Conservation (phyloP, 2,329 filamentous ascomycete genomes). For the Penicillium corylophilum region DNA sequence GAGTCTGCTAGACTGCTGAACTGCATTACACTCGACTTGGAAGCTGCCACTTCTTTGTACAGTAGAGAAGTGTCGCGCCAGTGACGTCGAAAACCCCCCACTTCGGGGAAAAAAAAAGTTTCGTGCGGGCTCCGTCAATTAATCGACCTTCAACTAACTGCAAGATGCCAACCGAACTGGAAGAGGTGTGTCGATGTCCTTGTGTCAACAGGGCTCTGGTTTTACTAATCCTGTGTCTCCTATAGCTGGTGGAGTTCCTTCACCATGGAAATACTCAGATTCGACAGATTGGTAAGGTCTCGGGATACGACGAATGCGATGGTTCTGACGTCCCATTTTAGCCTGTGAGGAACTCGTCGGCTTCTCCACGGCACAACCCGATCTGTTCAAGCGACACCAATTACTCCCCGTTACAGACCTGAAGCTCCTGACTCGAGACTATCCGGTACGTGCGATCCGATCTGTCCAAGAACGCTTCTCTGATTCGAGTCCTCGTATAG, state of each 20-base stretch:
- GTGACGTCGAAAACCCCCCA: slow-evolving; percentile 19
- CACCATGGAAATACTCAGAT: slow-evolving; percentile 90
- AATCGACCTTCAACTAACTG: not conserved
- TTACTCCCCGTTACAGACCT: slow-evolving; percentile 80
- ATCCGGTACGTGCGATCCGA: slow-evolving; percentile 59
- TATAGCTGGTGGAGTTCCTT: slow-evolving; percentile 73
- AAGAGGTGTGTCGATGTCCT: slow-evolving; percentile 58
- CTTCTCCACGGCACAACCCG: slow-evolving; percentile 72
- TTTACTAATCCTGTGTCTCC: not conserved
- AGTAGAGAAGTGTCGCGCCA: not conserved
- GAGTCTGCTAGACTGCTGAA: no score
- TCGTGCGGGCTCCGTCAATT: slow-evolving; percentile 1
- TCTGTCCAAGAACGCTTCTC: slow-evolving; percentile 1
- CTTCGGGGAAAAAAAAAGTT: slow-evolving; percentile 18
- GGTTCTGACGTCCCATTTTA: slow-evolving; percentile 27
- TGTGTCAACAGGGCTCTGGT: not conserved
- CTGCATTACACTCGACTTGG: not conserved
- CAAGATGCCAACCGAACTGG: slow-evolving; percentile 71
- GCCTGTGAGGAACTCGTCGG: slow-evolving; percentile 85
- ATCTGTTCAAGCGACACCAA: slow-evolving; percentile 79
- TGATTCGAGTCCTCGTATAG: slow-evolving; percentile 42
- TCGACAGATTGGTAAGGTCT: slow-evolving; percentile 65
- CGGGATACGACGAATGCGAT: not conserved
- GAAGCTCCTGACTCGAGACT: slow-evolving; percentile 82
- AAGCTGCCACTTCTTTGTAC: not conserved